Conservation (phyloP, 2,329 filamentous ascomycete species). For the Aureobasidium pullulans region DNA sequence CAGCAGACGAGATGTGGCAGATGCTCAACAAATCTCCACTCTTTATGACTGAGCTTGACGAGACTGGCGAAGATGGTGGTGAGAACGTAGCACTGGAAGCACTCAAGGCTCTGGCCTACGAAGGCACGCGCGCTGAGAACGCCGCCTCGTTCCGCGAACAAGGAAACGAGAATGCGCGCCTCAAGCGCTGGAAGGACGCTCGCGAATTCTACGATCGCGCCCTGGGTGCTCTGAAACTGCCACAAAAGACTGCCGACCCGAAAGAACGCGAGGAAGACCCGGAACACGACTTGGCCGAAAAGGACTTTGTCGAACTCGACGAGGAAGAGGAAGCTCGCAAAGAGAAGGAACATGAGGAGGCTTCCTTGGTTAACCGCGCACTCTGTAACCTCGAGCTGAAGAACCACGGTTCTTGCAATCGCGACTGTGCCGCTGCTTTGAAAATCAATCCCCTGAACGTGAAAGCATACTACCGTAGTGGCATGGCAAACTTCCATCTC, state of each 20-base stretch:
- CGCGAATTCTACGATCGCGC: conserved; percentile 88
- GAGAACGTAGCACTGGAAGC: conserved; percentile 82
- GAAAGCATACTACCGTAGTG: conserved; percentile 86
- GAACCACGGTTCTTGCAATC: conserved; percentile 81
- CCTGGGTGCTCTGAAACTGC: conserved; percentile 61
- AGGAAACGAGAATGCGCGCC: conserved; percentile 80
- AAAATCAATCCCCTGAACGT: conserved; percentile 71
- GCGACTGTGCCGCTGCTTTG: conserved; percentile 75
- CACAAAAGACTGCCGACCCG: conserved; percentile 45
- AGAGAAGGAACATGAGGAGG: conserved; percentile 62
- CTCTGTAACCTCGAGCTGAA: conserved; percentile 80
- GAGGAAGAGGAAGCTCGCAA: conserved; percentile 53
- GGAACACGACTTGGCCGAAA: conserved; percentile 41
- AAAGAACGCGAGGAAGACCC: conserved; percentile 34
- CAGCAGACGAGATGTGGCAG: conserved; percentile 52
- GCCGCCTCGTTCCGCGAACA: conserved; percentile 79
- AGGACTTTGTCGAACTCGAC: conserved; percentile 33
- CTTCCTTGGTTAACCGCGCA: conserved; percentile 77
- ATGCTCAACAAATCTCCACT: conserved; percentile 69
- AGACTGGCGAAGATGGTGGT: conserved; percentile 49
- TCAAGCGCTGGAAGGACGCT: conserved; percentile 69
- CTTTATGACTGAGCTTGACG: conserved; percentile 88
- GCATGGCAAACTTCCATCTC: conserved; percentile 68
- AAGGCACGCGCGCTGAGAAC: conserved; percentile 81
- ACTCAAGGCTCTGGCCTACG: conserved; percentile 81